A percentile compares a stretch with the other conserved stretches of the same genome.
Conservation (phyloP, 768 basidiomycete genomes). For the Polyporus arcularius region DNA sequence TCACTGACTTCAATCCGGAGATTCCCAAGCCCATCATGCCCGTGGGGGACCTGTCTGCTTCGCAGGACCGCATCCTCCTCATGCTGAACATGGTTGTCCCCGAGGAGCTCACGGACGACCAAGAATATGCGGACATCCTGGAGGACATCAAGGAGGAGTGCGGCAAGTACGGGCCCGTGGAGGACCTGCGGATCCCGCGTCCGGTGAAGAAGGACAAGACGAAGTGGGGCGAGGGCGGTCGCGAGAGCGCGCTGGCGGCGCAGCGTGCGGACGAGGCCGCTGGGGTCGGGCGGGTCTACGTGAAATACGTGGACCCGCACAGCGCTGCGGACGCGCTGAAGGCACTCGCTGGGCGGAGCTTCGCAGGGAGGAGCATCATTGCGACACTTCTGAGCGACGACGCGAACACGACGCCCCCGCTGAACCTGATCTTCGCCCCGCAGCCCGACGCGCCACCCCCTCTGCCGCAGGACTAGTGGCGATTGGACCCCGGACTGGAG, state of each 20-base stretch:
- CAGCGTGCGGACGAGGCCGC: conserved; percentile 81
- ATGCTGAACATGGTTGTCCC: conserved; percentile 98
- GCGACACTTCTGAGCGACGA: conserved; percentile 83
- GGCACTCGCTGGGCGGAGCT: conserved; percentile 86
- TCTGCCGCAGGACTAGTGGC: conserved; percentile 45
- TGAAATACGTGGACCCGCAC: conserved; percentile 70
- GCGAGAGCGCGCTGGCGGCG: conserved; percentile 64
- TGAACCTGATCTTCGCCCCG: conserved; percentile 81
- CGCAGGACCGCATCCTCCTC: conserved; percentile 80
- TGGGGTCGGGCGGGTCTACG: conserved; percentile 95
- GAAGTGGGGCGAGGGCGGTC: conserved; percentile 72
- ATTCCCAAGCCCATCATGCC: conserved; percentile 89
- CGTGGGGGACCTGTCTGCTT: conserved; percentile 55
- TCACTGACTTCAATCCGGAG: conserved; percentile 80
- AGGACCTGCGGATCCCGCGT: conserved; percentile 86
- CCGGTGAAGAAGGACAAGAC: conserved; percentile 85
- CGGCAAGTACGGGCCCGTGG: conserved; percentile 74
- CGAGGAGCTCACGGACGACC: conserved; percentile 87
- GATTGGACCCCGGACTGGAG: neutral
- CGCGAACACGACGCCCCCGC: conserved; percentile 81
- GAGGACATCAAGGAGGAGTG: conserved; percentile 96
- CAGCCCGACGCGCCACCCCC: conserved; percentile 83
- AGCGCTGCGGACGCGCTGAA: conserved; percentile 75
- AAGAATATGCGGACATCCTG: conserved; percentile 91
- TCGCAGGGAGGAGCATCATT: conserved; percentile 84